Base-by-base conservation (phyloP, 306 rosid species). In the Pyrus betulifolia region DNA sequence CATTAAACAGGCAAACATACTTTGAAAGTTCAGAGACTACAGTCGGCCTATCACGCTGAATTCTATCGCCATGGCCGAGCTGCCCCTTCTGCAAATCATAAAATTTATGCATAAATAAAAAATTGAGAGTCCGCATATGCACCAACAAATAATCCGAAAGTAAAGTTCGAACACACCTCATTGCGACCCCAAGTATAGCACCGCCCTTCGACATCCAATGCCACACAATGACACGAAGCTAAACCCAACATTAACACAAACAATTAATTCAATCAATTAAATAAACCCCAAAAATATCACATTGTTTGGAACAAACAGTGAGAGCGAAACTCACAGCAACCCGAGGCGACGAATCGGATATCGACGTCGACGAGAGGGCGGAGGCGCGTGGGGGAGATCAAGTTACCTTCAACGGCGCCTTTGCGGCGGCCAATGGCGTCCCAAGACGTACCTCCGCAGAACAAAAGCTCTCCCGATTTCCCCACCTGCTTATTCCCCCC, bases 101-200 rank as follows among this genome's bases (percentile, higher is more conserved):
- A 40, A 73, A 61, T 65, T 69, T 67, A 74, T 11, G 17, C 77
- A 72, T 83, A 63, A 79, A 70, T 27, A 21, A 15, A n/a, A 72
- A 33, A 31, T 8, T 74, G 64, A 55, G 12, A 7, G 1, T 70
- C 31, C 71, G n/a, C 25, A 35, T 38, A 70, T 3, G 33, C n/a
- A 69, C n/a, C 8, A 78, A 49, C 14, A 54, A 23, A 40, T 8
- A 63, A 85, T 67, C 77, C 68, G 25, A 83, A 58, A 67, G 21
- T 9, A n/a, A 64, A 72, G 33, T 59, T 22, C 54, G 58, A 42
- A 3, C 89, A 64, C 87, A 71, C 99, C 92, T 95, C 99, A 62
- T 95, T 95, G 42, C 99, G 99, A 65, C 99, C 97, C 99, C 99
- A 95, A 18, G 97, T 92, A 76, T 95, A 95, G 78, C 99, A 95